These are phyloP conservation scores for Podila epigama DNA, from an alignment of 192 early-diverging fungal genomes.

Conservation along the genomic window DNA sequence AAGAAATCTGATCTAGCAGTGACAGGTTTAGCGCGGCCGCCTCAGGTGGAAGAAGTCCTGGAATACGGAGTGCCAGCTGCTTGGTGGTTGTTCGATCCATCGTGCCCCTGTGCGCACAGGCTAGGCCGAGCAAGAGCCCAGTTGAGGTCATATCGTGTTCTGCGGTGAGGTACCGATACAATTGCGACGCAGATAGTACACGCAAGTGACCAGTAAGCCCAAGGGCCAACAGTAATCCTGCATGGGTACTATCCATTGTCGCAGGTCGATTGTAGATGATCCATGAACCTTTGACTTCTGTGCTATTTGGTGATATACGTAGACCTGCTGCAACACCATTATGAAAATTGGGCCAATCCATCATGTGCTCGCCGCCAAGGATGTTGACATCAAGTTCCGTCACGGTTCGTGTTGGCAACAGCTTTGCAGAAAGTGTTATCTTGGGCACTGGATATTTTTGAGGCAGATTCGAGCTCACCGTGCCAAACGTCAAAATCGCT, in stretches of 20 bases:
- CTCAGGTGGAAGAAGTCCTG: conserved; percentile 66
- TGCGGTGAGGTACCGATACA: conserved; percentile 66
- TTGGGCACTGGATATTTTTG: conserved; percentile 66
- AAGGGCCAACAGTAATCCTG: conserved; percentile 81
- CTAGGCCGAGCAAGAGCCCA: conserved; percentile 79
- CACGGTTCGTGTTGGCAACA: conserved; percentile 68
- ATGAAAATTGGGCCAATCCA: conserved; percentile 89
- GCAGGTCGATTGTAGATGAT: conserved; percentile 75
- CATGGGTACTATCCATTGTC: conserved; percentile 67
- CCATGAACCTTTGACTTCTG: conserved; percentile 76
- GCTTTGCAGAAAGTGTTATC: conserved; percentile 63
- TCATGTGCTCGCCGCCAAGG: conserved; percentile 47
- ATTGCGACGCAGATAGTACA: conserved; percentile 68
- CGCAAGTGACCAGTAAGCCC: conserved; percentile 81
- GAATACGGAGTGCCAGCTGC: conserved; percentile 80
- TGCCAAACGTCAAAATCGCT: conserved; percentile 73
- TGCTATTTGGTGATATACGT: conserved; percentile 63
- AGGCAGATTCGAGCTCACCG: conserved; percentile 57
- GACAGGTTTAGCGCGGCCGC: conserved; percentile 70
- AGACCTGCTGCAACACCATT: conserved; percentile 85
- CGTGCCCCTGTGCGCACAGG: conserved; percentile 73
- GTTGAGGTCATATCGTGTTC: conserved; percentile 74
- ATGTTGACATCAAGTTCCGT: conserved; percentile 58
- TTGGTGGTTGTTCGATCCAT: conserved; percentile 69
- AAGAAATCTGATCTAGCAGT: conserved; percentile 67